Evolutionary conservation across 2,329 filamentous ascomycete species (phyloP).

Genomic region (Coniochaeta sp.): DNA sequence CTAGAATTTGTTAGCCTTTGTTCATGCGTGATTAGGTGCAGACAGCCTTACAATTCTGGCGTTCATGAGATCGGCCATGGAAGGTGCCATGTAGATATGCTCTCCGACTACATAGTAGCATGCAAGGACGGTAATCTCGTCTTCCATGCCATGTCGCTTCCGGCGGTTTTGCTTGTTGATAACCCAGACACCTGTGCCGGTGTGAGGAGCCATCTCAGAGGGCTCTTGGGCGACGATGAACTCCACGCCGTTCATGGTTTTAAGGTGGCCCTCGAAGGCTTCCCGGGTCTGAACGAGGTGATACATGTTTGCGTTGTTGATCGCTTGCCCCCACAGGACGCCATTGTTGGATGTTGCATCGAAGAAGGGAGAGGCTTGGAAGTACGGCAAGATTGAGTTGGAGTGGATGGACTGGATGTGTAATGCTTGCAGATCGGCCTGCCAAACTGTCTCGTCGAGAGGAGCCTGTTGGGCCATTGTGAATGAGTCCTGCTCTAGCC

Average conservation of each 20-base stretch:
- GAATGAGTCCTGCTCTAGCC: background rate
- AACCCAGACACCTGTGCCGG: slow-evolving; percentile 58
- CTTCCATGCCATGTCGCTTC: slow-evolving; percentile 45
- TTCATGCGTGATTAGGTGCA: background rate
- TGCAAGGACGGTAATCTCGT: slow-evolving; percentile 51
- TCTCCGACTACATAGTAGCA: slow-evolving; percentile 59
- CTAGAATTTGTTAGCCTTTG: slow-evolving; percentile 18
- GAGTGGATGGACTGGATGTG: slow-evolving; percentile 40
- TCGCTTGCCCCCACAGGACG: slow-evolving; percentile 52
- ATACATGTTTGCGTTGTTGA: slow-evolving; percentile 52
- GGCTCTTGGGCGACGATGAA: slow-evolving; percentile 60
- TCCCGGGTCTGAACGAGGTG: slow-evolving; percentile 53
- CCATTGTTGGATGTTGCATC: slow-evolving; percentile 62
- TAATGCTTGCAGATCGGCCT: background rate
- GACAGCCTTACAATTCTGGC: slow-evolving; percentile 43
- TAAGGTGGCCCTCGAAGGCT: slow-evolving; percentile 53
- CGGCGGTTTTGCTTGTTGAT: slow-evolving; percentile 60
- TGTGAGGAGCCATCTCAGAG: slow-evolving; percentile 53
- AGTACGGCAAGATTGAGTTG: slow-evolving; percentile 61
- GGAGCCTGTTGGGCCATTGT: background rate
- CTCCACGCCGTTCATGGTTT: slow-evolving; percentile 59
- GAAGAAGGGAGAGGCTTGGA: slow-evolving; percentile 60
- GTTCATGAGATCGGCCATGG: slow-evolving; percentile 50
- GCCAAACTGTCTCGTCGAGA: background rate
- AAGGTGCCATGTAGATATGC: slow-evolving; percentile 60